Percentiles rank a stretch among this genome's conserved stretches.
These are phyloP conservation scores for Cryphonectria nitschkei DNA, from an alignment of 2,329 filamentous ascomycete species.

Conservation along the genomic window DNA sequence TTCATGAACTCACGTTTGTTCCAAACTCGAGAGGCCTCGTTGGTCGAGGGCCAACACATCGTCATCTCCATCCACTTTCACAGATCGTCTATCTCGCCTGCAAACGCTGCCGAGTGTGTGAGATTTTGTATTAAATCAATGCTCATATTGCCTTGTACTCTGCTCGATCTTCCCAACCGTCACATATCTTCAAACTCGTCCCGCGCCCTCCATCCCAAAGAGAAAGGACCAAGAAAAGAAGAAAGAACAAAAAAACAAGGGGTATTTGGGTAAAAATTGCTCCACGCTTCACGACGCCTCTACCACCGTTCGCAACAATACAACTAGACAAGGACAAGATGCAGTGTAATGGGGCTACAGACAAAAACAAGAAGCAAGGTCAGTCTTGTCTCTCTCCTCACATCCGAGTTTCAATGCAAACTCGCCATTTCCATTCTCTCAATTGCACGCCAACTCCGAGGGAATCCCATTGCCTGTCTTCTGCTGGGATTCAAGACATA, in stretches of 20 bases:
- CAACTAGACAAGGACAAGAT: neutral
- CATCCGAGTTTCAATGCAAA: neutral
- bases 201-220: neutral
- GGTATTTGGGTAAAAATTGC: slow-evolving; percentile 6
- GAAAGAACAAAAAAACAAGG: neutral
- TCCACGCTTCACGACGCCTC: neutral
- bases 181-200: neutral
- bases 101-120: neutral
- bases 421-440: neutral
- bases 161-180: neutral
- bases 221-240: neutral
- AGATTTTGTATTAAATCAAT: neutral
- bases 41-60: neutral
- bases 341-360: neutral
- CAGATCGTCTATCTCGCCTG: neutral
- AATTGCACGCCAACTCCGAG: neutral
- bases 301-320: neutral
- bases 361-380: neutral
- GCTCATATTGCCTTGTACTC: neutral
- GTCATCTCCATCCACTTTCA: neutral
- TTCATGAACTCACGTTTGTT: neutral
- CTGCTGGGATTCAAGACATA: neutral
- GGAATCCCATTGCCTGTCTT: neutral
- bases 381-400: neutral
- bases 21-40: neutral